Evolutionary conservation across 1,139 yeast species (phyloP), one percentile per base, ranked within the genome.

Genomic region (Blastobotrys persicus): DNA sequence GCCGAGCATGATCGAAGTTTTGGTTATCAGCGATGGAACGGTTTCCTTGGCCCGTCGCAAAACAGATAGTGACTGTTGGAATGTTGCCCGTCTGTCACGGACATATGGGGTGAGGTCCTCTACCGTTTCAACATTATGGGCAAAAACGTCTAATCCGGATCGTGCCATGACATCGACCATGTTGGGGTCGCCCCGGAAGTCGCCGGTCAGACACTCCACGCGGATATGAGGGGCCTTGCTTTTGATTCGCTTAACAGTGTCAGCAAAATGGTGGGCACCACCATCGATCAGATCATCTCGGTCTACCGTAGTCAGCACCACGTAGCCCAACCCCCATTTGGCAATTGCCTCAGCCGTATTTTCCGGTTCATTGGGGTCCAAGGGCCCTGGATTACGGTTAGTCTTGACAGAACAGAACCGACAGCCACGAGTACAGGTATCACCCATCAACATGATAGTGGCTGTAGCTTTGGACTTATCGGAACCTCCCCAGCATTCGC

Each of bases 401-500:
- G 98, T 94, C 70, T 94, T 94, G 46, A 94, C 98, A 1, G 96
- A 86, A 68, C 99, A 94, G 71, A 94, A 94, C 55, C 99, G 78
- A 66, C 99, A 94, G 11, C 98, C 99, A 69, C 99, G 78, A 3
- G 99, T 94, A 71, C 99, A 94, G 0, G 98, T 92, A 63, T 94
- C 98, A 53, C 99, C 99, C 77, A 94, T 77, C 56, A 94, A 75
- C 99, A 94, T 94, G 61, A 94, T 92, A 2, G 99, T 94, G 4
- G 98, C 98, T 2, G 99, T 94, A n/a, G 98, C 97, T 62, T 88
- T 94, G 4, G 91, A 78, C 68, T 89, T 89, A 60, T 77, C 81
- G 62, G 85, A 82, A 31, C 98, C 98, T 48, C 98, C 98, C 99
- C 99, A 94, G 70, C 99, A 94, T 68, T 94, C 99, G 46, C 98